Conservation (phyloP, 345 rosid species). For the Dovyalis caffra region DNA sequence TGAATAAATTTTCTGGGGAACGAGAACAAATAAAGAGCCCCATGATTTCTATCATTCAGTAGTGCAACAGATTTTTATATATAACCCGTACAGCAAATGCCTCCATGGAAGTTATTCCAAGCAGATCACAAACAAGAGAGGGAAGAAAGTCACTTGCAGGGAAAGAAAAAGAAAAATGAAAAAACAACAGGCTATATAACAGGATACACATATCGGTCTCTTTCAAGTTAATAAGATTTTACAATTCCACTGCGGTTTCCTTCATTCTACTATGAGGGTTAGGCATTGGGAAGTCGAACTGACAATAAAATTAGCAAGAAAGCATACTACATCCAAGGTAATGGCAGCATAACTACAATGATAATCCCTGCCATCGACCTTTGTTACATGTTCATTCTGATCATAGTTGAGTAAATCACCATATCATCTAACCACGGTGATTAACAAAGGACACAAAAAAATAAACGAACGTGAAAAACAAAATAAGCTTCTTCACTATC, state of each 20-base stretch:
- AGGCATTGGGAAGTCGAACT: constrained; percentile 28
- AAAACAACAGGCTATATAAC: background rate
- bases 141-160: background rate
- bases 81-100: background rate
- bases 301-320: constrained; percentile 24
- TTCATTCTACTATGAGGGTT: constrained; percentile 27
- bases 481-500: constrained; percentile 39
- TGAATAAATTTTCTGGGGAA: background rate
- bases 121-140: background rate
- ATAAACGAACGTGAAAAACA: constrained; percentile 18
- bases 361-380: constrained; percentile 43
- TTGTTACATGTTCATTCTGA: constrained; percentile 40
- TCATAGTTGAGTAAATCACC: constrained; percentile 36
- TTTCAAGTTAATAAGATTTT: constrained; percentile 8
- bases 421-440: constrained; percentile 44
- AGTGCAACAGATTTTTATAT: background rate
- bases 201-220: constrained; percentile 1
- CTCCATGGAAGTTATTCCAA: background rate
- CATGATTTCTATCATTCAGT: background rate
- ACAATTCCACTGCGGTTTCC: constrained; percentile 31
- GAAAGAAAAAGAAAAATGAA: too few species aligned
- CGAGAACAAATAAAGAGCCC: background rate
- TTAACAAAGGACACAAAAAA: constrained; percentile 36
- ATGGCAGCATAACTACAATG: constrained; percentile 50
- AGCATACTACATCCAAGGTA: constrained; percentile 41